Conservation (phyloP, 2,329 filamentous ascomycete species). For the Cladosporium colombiae region DNA sequence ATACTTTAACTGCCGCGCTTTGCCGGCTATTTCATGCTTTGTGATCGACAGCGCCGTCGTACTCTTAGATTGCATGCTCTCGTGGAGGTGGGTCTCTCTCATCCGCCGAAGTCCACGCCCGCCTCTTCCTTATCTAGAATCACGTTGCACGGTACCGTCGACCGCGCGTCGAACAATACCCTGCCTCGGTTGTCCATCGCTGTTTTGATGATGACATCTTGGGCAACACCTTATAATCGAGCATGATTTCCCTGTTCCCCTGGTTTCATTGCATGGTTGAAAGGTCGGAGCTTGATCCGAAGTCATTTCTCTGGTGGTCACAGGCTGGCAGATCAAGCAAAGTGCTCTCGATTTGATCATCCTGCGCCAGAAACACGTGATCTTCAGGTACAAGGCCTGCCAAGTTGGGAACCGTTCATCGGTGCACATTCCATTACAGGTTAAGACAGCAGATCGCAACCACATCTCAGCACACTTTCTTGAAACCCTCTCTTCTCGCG, state of each 20-base stretch:
- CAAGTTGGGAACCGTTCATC: background rate
- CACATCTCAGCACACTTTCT: background rate
- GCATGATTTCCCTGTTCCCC: background rate
- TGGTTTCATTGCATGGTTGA: background rate
- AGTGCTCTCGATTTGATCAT: background rate
- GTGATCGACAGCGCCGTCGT: slow-evolving; percentile 18
- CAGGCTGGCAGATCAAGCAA: background rate
- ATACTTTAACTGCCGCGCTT: background rate
- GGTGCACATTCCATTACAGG: background rate
- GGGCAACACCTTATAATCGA: background rate
- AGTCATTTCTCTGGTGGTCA: background rate
- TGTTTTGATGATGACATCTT: background rate
- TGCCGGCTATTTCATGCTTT: background rate
- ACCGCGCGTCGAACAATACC: slow-evolving; percentile 14
- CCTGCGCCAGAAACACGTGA: background rate
- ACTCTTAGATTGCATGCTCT: slow-evolving; percentile 13
- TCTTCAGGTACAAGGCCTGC: background rate
- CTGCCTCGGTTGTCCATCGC: slow-evolving; percentile 6
- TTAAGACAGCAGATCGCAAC: background rate
- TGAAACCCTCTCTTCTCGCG: background rate
- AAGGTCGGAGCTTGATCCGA: background rate
- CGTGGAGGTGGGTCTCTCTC: slow-evolving; percentile 18
- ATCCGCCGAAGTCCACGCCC: background rate
- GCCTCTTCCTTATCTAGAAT: slow-evolving; percentile 4
- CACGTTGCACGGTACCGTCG: background rate